Evolutionary conservation across 352 stramenopile genomes (phyloP).

Genomic region (Globisporangium recalcitrans): DNA sequence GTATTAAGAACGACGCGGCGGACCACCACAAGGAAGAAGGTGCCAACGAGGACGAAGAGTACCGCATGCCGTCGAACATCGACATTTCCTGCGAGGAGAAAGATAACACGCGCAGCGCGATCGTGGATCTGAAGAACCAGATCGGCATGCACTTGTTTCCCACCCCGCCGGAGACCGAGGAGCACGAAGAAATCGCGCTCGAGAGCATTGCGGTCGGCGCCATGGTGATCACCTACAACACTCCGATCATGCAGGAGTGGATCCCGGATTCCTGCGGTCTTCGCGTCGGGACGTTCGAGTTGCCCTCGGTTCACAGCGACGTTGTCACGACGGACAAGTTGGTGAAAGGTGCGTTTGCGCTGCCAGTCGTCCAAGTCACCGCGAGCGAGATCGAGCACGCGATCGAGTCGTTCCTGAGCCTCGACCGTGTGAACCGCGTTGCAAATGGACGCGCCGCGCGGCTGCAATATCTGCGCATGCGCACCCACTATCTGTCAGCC

Average conservation of each 20-base stretch:
- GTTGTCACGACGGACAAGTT: background rate
- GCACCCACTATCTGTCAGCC: conserved; percentile 62
- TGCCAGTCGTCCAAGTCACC: conserved; percentile 47
- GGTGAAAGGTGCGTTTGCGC: conserved; percentile 20
- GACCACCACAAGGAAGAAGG: conserved; percentile 18
- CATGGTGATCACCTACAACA: conserved; percentile 60
- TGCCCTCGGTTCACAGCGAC: conserved; percentile 13
- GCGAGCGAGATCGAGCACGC: conserved; percentile 50
- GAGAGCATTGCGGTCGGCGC: conserved; percentile 53
- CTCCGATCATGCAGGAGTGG: conserved; percentile 73
- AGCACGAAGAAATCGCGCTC: conserved; percentile 47
- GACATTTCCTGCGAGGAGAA: conserved; percentile 48
- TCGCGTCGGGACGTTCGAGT: conserved; percentile 51
- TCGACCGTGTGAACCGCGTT: conserved; percentile 55
- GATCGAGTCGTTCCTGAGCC: conserved; percentile 33
- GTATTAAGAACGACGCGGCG: conserved; percentile 23
- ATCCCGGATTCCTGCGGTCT: conserved; percentile 48
- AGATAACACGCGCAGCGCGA: conserved; percentile 34
- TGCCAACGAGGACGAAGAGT: conserved; percentile 14
- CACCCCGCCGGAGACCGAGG: conserved; percentile 44
- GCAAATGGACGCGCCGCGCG: conserved; percentile 47
- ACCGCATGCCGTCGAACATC: conserved; percentile 32
- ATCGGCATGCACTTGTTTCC: conserved; percentile 69
- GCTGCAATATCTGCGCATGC: conserved; percentile 53
- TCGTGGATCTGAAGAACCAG: conserved; percentile 50